phyloP scores from a whole-genome alignment of 495 filamentous ascomycete species.

The Evernia prunastri region DNA sequence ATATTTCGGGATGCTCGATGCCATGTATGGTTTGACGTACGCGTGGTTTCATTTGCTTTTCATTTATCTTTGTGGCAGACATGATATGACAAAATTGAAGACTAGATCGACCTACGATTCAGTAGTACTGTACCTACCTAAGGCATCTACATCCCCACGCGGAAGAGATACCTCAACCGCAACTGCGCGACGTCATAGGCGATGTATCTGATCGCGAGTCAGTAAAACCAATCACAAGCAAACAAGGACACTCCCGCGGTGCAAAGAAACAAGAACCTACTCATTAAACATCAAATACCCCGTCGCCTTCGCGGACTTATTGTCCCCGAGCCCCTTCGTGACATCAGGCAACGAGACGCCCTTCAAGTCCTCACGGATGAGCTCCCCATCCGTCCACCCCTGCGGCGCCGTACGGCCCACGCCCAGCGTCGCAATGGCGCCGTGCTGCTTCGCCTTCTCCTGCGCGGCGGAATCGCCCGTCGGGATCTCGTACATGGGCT shows the following conservation, averaged over 20 bases:
- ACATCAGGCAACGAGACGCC: constrained; percentile 54
- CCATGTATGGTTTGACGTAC: background rate
- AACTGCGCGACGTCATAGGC: constrained; percentile 75
- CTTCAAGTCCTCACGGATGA: constrained; percentile 52
- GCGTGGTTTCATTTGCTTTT: background rate
- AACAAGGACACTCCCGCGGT: background rate
- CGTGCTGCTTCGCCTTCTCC: constrained; percentile 50
- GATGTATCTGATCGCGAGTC: constrained; percentile 35
- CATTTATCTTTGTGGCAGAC: background rate
- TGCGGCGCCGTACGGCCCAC: constrained; percentile 53
- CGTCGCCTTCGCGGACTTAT: constrained; percentile 21
- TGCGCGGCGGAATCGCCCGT: constrained; percentile 43
- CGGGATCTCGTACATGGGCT: constrained; percentile 49
- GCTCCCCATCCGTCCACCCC: constrained; percentile 69
- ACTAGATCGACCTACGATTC: background rate
- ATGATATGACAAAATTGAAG: too few relatives aligned
- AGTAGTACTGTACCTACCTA: background rate
- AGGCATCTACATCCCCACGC: constrained; percentile 36
- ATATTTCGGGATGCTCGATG: background rate
- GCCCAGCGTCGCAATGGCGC: constrained; percentile 61
- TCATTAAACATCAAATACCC: constrained; percentile 37
- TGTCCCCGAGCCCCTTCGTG: constrained; percentile 23
- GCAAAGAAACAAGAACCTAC: constrained; percentile 37
- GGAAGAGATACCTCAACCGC: constrained; percentile 68
- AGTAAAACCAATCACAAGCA: background rate